Evolutionary conservation across 148 eudicot species (phyloP).

Genomic region (Nyssa sinensis): DNA sequence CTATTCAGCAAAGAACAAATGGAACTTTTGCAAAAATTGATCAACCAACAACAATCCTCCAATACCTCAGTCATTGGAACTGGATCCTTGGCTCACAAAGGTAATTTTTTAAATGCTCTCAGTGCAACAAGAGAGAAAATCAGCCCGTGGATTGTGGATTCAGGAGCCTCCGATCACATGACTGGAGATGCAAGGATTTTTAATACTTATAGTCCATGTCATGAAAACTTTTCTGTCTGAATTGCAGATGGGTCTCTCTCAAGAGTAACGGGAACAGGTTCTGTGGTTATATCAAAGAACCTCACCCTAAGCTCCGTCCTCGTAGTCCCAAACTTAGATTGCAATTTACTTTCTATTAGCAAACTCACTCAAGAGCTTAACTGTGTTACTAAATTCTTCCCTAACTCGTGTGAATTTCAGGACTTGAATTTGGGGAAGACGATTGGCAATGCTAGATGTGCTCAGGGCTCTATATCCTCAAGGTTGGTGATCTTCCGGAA

Average conservation of each 20-base stretch:
- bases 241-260: not conserved
- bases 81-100: not conserved
- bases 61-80: not conserved
- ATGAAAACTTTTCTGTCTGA: not conserved
- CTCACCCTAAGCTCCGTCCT: not conserved
- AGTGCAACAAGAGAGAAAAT: not conserved
- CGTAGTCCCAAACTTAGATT: not conserved
- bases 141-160: no score
- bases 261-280: not conserved
- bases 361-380: not conserved
- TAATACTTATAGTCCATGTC: not conserved
- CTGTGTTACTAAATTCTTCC: no score
- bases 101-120: not conserved
- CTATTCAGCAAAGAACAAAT: not conserved
- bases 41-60: not conserved
- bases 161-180: not conserved
- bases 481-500: not conserved
- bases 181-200: not conserved
- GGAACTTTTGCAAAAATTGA: not conserved
- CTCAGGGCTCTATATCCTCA: not conserved
- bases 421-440: not conserved
- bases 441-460: not conserved
- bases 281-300: not conserved
- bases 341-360: not conserved
- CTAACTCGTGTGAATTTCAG: not conserved